These are phyloP conservation scores for Hansenula sp. DNA, from an alignment of 1,139 yeast genomes.

Conservation along the genomic window DNA sequence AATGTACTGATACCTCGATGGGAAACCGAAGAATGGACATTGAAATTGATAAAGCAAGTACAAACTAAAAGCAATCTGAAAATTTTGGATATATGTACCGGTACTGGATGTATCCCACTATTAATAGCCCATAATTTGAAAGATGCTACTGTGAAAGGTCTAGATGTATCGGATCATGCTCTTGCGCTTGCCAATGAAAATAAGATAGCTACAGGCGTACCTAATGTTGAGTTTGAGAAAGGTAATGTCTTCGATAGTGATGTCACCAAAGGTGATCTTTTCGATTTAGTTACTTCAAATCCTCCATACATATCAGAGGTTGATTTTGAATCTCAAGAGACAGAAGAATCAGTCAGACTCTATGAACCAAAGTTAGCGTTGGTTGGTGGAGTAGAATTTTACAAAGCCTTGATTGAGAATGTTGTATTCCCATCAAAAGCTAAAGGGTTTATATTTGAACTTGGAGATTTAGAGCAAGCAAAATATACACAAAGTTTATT, in stretches of 20 bases:
- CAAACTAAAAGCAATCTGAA: slow-evolving; percentile 5
- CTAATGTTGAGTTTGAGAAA: slow-evolving; percentile 12
- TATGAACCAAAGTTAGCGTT: slow-evolving; percentile 80
- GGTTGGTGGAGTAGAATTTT: slow-evolving; percentile 72
- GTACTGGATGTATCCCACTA: slow-evolving; percentile 84
- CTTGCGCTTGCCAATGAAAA: slow-evolving; percentile 47
- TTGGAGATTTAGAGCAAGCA: slow-evolving; percentile 31
- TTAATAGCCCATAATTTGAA: slow-evolving; percentile 35
- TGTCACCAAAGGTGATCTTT: slow-evolving; percentile 1
- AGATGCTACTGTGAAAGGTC: slow-evolving; percentile 34
- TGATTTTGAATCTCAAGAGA: slow-evolving; percentile 34
- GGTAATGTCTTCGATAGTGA: slow-evolving; percentile 19
- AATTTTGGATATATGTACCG: slow-evolving; percentile 75
- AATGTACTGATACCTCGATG: slow-evolving; percentile 86
- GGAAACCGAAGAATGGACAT: slow-evolving; percentile 94
- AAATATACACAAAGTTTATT: slow-evolving; percentile 12
- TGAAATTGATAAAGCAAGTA: slow-evolving; percentile 34
- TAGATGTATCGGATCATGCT: slow-evolving; percentile 61
- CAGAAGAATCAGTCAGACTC: slow-evolving; percentile 57
- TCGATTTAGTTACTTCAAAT: slow-evolving; percentile 66
- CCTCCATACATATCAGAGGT: slow-evolving; percentile 78
- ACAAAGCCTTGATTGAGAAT: slow-evolving; percentile 45
- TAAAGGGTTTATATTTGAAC: slow-evolving; percentile 38
- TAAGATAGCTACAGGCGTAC: slow-evolving; percentile 1
- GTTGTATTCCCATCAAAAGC: slow-evolving; percentile 36